Percentiles rank a stretch among this genome's conserved stretches.
Evolutionary conservation across 2,329 filamentous ascomycete species (phyloP).

Genomic region (Colletotrichum tamarilloi): DNA sequence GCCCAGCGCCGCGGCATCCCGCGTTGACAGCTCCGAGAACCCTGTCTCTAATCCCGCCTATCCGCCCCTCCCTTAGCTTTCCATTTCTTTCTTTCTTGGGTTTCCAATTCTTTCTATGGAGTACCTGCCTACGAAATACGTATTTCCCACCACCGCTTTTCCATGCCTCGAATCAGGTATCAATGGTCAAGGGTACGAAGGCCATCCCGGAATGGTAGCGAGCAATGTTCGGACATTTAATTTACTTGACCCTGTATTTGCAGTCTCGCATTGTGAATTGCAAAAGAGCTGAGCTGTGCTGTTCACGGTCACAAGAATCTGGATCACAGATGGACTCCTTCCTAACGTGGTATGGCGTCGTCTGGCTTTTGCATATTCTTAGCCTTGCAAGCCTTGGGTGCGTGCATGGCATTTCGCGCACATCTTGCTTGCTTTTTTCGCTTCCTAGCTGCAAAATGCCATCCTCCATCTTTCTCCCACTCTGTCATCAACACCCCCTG

Average conservation of each 20-base stretch:
- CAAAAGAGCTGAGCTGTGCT: not conserved
- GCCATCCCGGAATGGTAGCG: not conserved
- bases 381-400: not conserved
- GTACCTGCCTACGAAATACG: too few species aligned
- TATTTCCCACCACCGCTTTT: not conserved
- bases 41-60: slow-evolving; percentile 18
- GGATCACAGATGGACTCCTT: slow-evolving; percentile 5
- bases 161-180: not conserved
- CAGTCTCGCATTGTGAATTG: not conserved
- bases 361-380: not conserved
- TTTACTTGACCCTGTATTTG: too few species aligned
- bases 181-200: too few species aligned
- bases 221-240: not conserved
- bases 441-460: not conserved
- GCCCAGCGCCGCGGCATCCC: slow-evolving; percentile 31
- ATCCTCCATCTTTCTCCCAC: not conserved
- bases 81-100: not conserved
- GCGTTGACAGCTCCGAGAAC: slow-evolving; percentile 32
- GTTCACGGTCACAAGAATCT: not conserved
- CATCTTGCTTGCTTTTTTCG: not conserved
- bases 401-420: not conserved
- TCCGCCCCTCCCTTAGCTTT: slow-evolving; percentile 2
- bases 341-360: slow-evolving; percentile 18
- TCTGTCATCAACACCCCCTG: not conserved
- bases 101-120: not conserved